A percentile compares a stretch with the other conserved stretches of the same genome.
These are phyloP conservation scores for Beauveria scarabaeidicola DNA, from an alignment of 2,329 filamentous ascomycete species.

Conservation along the genomic window DNA sequence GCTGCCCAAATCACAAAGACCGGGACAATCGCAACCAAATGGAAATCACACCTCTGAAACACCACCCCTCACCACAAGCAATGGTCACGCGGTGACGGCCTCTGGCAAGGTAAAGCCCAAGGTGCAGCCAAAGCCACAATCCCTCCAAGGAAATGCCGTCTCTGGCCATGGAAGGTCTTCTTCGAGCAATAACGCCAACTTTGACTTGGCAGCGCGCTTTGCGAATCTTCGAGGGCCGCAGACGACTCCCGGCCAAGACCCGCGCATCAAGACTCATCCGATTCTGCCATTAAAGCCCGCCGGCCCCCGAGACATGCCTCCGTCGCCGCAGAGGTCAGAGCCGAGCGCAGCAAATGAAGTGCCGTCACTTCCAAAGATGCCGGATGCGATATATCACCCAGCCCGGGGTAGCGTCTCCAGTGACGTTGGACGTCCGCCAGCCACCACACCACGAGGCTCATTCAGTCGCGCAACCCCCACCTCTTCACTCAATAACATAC, in stretches of 20 bases:
- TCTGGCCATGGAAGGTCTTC: slow-evolving; percentile 23
- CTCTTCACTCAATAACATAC: slow-evolving; percentile 25
- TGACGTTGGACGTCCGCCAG: slow-evolving; percentile 55
- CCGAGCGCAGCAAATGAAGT: slow-evolving; percentile 43
- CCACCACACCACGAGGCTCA: slow-evolving; percentile 55
- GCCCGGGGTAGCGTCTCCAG: slow-evolving; percentile 61
- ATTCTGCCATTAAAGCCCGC: slow-evolving; percentile 30
- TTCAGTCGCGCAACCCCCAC: slow-evolving; percentile 52
- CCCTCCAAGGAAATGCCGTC: slow-evolving; percentile 52
- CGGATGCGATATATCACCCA: slow-evolving; percentile 72
- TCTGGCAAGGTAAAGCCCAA: slow-evolving; percentile 32
- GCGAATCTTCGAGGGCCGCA: slow-evolving; percentile 43
- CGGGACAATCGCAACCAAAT: slow-evolving; percentile 7
- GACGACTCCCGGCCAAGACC: slow-evolving; percentile 38
- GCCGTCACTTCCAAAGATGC: slow-evolving; percentile 57
- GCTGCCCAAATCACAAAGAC: slow-evolving; percentile 26
- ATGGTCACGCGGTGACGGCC: slow-evolving; percentile 12
- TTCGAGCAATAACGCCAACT: slow-evolving; percentile 24
- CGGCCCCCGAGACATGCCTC: slow-evolving; percentile 47
- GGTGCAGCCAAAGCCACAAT: slow-evolving; percentile 59
- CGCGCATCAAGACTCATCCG: slow-evolving; percentile 42
- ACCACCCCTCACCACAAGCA: background rate
- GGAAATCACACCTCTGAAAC: slow-evolving; percentile 12
- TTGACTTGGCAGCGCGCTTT: slow-evolving; percentile 49
- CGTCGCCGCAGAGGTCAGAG: slow-evolving; percentile 30